phyloP scores from a whole-genome alignment of 805 yeast genomes.

The Pichia eremophila region DNA sequence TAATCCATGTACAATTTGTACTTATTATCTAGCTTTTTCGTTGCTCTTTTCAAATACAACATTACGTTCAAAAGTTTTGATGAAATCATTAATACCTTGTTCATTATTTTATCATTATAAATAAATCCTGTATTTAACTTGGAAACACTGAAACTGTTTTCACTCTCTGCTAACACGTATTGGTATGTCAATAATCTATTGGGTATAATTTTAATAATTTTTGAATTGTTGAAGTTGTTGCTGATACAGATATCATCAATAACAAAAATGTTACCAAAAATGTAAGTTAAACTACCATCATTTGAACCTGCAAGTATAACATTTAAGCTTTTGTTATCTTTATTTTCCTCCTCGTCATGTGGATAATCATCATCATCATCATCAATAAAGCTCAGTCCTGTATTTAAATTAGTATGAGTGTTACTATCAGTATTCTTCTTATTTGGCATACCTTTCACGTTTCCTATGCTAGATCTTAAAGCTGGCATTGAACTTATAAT shows the following conservation, averaged over 20 bases:
- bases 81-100: slow-evolving; percentile 26
- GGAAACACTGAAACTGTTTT: slow-evolving; percentile 13
- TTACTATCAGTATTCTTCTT: too few species aligned
- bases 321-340: slow-evolving; percentile 9
- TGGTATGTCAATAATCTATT: slow-evolving; percentile 15
- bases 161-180: slow-evolving; percentile 15
- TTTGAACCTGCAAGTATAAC: slow-evolving; percentile 22
- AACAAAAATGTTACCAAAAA: slow-evolving; percentile 27
- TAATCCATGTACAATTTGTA: slow-evolving; percentile 31
- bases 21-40: slow-evolving; percentile 22
- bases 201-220: neutral
- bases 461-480: slow-evolving; percentile 5
- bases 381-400: neutral
- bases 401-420: too few species aligned
- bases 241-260: slow-evolving; percentile 15
- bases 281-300: slow-evolving; percentile 16
- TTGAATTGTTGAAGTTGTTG: neutral
- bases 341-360: slow-evolving; percentile 17
- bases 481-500: slow-evolving; percentile 19
- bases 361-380: slow-evolving; percentile 17
- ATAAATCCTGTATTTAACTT: slow-evolving; percentile 21
- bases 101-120: slow-evolving; percentile 20
- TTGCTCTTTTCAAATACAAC: slow-evolving; percentile 26
- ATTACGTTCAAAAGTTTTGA: slow-evolving; percentile 28
- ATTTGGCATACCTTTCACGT: neutral